Base-by-base conservation (phyloP, 768 basidiomycete species). In the Tubosaeta sp. region DNA sequence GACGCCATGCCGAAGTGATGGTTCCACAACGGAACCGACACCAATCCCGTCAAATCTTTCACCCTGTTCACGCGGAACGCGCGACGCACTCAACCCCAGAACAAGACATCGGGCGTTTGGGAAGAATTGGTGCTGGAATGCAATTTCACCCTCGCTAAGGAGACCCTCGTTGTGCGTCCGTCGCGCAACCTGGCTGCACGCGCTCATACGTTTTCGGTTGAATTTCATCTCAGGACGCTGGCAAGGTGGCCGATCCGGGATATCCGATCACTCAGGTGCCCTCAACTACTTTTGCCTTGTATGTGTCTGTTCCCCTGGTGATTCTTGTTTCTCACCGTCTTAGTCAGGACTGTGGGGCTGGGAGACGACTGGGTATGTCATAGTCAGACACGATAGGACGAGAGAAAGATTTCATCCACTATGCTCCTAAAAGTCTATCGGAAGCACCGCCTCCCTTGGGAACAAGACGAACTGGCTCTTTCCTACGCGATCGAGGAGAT, bases 71-170 rank as follows among this genome's bases (percentile, higher is more conserved):
- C 80, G 0, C 65, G 77, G 47, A 73, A 82, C 81, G 1, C 90
- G 91, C 62, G 64, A 60, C 0, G 77, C 79, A 3, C 67, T 93
- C 42, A 70, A 65, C 8, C 68, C 0, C 59, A 76, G 1, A 84
- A 83, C 0, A 93, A 92, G 69, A 86, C 79, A 0, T 84, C 89
- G 1, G 82, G 91, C 29, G 88, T 93, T 6, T 92, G 89, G 86
- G 84, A 93, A 72, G 82, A 83, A 53, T 77, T 81, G 76, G 68
- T 73, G 10, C 49, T 73, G n/a, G 27, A 59, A 18, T 68, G 65
- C 56, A 70, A 74, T 44, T 56, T 79, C 10, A 69, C 64, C 0
- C 66, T 79, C 1, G 59, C 59, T 19, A 72, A 73, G 30, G 72
- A 76, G 35, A 73, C 75, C 9, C 56, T 78, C 47, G 59, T 78